A percentile compares a stretch with the other conserved stretches of the same genome.
Conservation (phyloP, 495 filamentous ascomycete genomes). For the Friedmanniomyces simplex region DNA sequence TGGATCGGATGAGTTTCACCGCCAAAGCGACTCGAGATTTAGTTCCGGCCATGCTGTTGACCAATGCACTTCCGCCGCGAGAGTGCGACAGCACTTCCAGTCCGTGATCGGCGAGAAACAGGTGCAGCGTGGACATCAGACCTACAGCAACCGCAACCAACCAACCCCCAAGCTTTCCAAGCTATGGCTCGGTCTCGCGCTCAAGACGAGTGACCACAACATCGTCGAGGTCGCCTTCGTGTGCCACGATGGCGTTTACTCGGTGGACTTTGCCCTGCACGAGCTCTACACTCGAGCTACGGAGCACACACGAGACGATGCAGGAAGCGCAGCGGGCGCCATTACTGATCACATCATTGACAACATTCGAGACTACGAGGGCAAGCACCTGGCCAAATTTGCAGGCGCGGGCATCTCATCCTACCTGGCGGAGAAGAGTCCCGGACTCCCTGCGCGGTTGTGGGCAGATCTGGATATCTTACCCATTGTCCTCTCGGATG, state of each 20-base stretch:
- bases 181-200: conserved; percentile 27
- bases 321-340: neutral
- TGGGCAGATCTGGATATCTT: conserved; percentile 77
- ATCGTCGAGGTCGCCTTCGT: conserved; percentile 38
- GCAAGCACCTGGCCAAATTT: conserved; percentile 29
- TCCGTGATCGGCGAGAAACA: neutral
- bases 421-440: conserved; percentile 41
- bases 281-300: neutral
- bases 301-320: neutral
- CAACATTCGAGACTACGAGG: conserved; percentile 21
- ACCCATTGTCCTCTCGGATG: conserved; percentile 40
- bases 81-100: neutral
- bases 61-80: neutral
- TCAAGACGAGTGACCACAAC: conserved; percentile 5
- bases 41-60: neutral
- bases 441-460: conserved; percentile 55
- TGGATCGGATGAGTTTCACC: neutral
- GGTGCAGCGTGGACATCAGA: neutral
- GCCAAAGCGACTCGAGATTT: neutral
- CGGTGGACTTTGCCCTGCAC: conserved; percentile 58
- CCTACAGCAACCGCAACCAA: too few relatives aligned
- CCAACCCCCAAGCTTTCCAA: neutral
- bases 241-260: conserved; percentile 66
- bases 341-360: conserved; percentile 24
- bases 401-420: conserved; percentile 43